Percentiles rank a stretch among this genome's conserved stretches.
Evolutionary conservation across 208 protist genomes (phyloP).

Genomic region (Crithidia acanthocephali): DNA sequence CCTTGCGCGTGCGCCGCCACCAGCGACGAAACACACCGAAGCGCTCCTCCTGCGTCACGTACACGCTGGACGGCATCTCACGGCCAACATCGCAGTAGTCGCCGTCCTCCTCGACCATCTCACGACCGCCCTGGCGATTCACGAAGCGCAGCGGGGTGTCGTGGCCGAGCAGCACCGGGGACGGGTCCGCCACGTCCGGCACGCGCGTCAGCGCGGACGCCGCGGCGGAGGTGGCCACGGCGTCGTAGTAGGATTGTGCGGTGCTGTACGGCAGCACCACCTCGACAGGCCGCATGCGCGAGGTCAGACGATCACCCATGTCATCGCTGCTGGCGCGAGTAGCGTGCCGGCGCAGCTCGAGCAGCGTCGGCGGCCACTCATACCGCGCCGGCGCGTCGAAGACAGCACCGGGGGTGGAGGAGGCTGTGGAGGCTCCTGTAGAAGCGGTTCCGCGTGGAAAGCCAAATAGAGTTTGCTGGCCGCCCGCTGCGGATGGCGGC

Average conservation of each 20-base stretch:
- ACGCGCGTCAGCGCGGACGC: neutral
- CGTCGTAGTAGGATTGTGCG: conserved; percentile 29
- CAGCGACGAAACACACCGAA: conserved; percentile 28
- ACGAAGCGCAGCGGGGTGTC: conserved; percentile 19
- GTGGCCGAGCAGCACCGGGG: conserved; percentile 21
- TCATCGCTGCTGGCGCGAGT: neutral
- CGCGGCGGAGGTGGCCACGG: conserved; percentile 12
- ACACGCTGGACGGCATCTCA: conserved; percentile 16
- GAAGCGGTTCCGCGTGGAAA: neutral
- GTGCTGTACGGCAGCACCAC: conserved; percentile 43
- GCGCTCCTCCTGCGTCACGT: conserved; percentile 31
- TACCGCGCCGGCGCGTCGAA: conserved; percentile 14
- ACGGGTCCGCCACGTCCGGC: conserved; percentile 12
- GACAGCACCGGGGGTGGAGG: neutral
- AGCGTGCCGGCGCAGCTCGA: conserved; percentile 16
- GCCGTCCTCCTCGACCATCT: conserved; percentile 14
- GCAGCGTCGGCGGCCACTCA: conserved; percentile 30
- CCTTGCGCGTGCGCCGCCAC: conserved; percentile 34
- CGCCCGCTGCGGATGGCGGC: neutral
- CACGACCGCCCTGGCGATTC: conserved; percentile 7
- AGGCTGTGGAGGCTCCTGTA: neutral
- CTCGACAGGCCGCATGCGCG: conserved; percentile 27
- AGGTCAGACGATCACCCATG: neutral
- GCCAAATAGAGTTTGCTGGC: conserved; percentile 24
- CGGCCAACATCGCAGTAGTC: conserved; percentile 2